These are phyloP conservation scores for Cyphellophora attinorum DNA, from an alignment of 2,329 filamentous ascomycete species.

Conservation along the genomic window DNA sequence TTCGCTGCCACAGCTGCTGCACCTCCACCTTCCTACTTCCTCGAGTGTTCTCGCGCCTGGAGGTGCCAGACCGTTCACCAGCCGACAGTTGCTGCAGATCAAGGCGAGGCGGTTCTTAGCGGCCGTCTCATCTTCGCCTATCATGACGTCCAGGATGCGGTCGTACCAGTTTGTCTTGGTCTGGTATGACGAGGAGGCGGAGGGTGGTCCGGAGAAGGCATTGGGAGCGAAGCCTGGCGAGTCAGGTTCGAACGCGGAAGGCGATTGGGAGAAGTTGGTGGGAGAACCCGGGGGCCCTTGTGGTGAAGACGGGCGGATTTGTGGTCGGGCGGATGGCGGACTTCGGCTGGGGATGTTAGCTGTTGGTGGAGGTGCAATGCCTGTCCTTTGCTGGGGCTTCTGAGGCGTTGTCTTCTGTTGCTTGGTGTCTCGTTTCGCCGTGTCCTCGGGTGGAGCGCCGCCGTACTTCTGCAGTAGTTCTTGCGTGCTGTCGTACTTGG, in stretches of 20 bases:
- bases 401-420: slow-evolving; percentile 33
- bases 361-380: slow-evolving; percentile 51
- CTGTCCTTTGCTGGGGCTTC: slow-evolving; percentile 35
- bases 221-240: slow-evolving; percentile 39
- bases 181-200: slow-evolving; percentile 20
- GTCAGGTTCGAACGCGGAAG: slow-evolving; percentile 21
- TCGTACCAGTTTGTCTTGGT: slow-evolving; percentile 75
- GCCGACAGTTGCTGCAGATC: slow-evolving; percentile 70
- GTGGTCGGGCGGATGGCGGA: slow-evolving; percentile 14
- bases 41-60: slow-evolving; percentile 69
- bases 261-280: slow-evolving; percentile 9
- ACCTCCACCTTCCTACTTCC: slow-evolving; percentile 80
- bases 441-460: slow-evolving; percentile 41
- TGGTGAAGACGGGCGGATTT: slow-evolving; percentile 22
- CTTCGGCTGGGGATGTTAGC: slow-evolving; percentile 49
- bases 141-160: slow-evolving; percentile 76
- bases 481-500: slow-evolving; percentile 90
- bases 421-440: slow-evolving; percentile 35
- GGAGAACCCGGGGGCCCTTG: slow-evolving; percentile 7
- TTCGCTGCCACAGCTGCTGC: slow-evolving; percentile 68
- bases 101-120: slow-evolving; percentile 84
- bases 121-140: slow-evolving; percentile 90
- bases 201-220: slow-evolving; percentile 26
- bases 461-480: slow-evolving; percentile 93
- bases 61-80: slow-evolving; percentile 93